These are phyloP conservation scores for Gautieria morchelliformis DNA, from an alignment of 768 basidiomycete species.

Conservation along the genomic window DNA sequence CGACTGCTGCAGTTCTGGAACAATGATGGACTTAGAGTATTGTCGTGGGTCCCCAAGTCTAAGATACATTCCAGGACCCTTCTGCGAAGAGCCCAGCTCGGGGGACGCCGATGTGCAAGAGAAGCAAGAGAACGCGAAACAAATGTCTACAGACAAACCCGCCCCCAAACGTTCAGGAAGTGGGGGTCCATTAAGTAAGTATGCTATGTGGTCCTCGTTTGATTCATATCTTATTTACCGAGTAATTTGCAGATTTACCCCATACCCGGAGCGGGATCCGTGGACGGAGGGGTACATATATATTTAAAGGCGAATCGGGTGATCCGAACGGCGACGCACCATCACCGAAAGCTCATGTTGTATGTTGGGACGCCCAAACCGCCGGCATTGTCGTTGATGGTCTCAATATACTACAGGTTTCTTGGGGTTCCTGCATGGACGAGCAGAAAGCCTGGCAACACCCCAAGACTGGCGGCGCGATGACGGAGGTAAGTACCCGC, in stretches of 20 bases:
- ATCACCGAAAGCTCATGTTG: not conserved
- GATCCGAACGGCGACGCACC: not conserved
- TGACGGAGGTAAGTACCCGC: not conserved
- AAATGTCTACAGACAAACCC: not conserved
- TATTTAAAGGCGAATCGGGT: not conserved
- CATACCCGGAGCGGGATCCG: not conserved
- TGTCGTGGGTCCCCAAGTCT: not conserved
- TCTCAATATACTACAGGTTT: not conserved
- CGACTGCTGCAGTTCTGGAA: conserved; percentile 7
- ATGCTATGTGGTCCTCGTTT: not conserved
- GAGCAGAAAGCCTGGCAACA: not conserved
- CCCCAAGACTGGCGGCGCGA: not conserved
- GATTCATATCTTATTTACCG: no score
- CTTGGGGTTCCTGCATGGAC: not conserved
- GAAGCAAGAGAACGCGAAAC: not conserved
- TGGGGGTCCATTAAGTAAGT: not conserved
- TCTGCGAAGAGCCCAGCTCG: not conserved
- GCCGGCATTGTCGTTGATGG: not conserved
- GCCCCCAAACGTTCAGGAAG: not conserved
- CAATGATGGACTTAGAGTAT: conserved; percentile 4
- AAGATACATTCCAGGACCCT: not conserved
- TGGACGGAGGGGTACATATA: not conserved
- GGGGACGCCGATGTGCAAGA: not conserved
- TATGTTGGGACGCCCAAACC: not conserved
- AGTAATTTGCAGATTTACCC: not conserved